A percentile compares a stretch with the other conserved stretches of the same genome.
phyloP scores from a whole-genome alignment of 2,329 filamentous ascomycete genomes.

The Cercospora nicotianae region DNA sequence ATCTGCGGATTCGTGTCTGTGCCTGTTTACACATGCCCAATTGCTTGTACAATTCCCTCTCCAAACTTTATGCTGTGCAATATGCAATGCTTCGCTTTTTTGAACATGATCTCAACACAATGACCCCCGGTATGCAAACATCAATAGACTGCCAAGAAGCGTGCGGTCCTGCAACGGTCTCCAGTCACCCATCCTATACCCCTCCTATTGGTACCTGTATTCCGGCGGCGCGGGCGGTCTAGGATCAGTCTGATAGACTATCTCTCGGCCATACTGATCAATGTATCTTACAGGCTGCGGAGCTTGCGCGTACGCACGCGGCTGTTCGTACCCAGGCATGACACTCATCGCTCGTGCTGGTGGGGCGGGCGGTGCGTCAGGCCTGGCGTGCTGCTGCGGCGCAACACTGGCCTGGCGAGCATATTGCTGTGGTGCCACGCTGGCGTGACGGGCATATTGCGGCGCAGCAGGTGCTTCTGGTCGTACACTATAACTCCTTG shows the following conservation, averaged over 20 bases:
- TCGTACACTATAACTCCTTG: constrained; percentile 37
- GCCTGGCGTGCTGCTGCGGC: constrained; percentile 42
- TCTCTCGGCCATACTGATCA: constrained; percentile 42
- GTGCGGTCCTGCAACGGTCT: background rate
- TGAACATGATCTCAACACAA: background rate
- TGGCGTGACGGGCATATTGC: constrained; percentile 33
- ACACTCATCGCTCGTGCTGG: constrained; percentile 43
- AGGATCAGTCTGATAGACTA: constrained; percentile 32
- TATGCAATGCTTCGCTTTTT: background rate
- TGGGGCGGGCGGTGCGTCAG: constrained; percentile 20
- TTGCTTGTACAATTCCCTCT: background rate
- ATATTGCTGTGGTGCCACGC: constrained; percentile 46
- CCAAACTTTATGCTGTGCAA: background rate
- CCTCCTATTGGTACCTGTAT: constrained; percentile 31
- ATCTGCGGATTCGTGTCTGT: background rate
- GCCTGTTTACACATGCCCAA: background rate
- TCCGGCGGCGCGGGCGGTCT: constrained; percentile 28
- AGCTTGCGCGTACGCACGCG: constrained; percentile 21
- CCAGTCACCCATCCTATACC: background rate
- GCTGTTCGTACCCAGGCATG: constrained; percentile 37
- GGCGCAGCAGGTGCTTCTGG: constrained; percentile 56
- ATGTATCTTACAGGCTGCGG: constrained; percentile 41
- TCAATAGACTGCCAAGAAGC: background rate
- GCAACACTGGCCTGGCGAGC: constrained; percentile 44
- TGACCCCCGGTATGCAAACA: background rate